phyloP scores from a whole-genome alignment of 2,329 filamentous ascomycete species.

The Stagonosporopsis chrysanthemi region DNA sequence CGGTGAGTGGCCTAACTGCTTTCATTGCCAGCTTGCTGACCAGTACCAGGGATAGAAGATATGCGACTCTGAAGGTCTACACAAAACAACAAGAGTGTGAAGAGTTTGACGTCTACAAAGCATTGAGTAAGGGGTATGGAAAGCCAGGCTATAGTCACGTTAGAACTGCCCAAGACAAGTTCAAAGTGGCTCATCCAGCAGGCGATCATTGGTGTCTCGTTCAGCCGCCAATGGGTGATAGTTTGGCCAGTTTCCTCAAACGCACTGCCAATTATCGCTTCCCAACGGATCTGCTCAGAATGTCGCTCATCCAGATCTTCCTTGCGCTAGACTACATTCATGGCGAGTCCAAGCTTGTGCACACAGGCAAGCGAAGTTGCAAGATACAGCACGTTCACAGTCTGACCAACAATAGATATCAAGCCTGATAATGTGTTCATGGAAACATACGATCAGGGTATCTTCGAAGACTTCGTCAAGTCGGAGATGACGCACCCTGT shows the following conservation, averaged over 20 bases:
- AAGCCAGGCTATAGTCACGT: slow-evolving; percentile 40
- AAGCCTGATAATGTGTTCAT: slow-evolving; percentile 55
- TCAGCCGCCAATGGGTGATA: slow-evolving; percentile 53
- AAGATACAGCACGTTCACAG: neutral
- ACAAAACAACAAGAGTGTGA: slow-evolving; percentile 6
- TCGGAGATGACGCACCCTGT: slow-evolving; percentile 49
- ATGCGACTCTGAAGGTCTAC: slow-evolving; percentile 20
- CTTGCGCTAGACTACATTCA: slow-evolving; percentile 55
- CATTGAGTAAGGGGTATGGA: slow-evolving; percentile 14
- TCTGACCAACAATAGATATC: slow-evolving; percentile 45
- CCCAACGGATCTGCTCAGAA: slow-evolving; percentile 49
- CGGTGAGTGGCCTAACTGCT: slow-evolving; percentile 6
- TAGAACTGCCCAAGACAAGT: slow-evolving; percentile 43
- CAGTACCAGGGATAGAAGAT: slow-evolving; percentile 8
- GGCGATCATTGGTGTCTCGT: slow-evolving; percentile 50
- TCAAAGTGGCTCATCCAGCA: slow-evolving; percentile 36
- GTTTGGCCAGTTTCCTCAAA: slow-evolving; percentile 49
- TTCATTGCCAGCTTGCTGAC: slow-evolving; percentile 2
- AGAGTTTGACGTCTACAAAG: slow-evolving; percentile 18
- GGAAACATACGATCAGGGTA: slow-evolving; percentile 44
- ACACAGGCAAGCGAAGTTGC: slow-evolving; percentile 48
- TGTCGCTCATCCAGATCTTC: slow-evolving; percentile 49
- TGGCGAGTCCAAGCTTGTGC: slow-evolving; percentile 54
- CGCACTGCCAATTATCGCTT: slow-evolving; percentile 51
- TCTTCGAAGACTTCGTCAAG: slow-evolving; percentile 47